Conservation (phyloP, 164 flowering plant genomes). For the Berberis vulgaris region DNA sequence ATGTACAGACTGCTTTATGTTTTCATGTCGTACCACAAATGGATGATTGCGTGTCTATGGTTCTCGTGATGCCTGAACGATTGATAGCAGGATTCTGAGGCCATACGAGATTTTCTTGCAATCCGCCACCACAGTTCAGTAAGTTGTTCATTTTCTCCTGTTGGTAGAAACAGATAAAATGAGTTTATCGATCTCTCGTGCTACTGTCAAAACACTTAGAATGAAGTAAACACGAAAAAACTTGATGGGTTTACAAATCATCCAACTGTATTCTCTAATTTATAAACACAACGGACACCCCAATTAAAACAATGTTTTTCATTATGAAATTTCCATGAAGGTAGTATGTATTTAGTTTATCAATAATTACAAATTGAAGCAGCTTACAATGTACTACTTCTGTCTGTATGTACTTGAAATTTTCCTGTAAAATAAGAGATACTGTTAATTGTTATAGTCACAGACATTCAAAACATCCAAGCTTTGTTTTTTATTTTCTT, state of each 20-base stretch:
- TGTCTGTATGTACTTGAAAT: too few relatives aligned
- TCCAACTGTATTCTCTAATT: background rate
- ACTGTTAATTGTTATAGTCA: too few relatives aligned
- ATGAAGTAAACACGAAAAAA: too few relatives aligned
- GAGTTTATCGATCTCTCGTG: background rate
- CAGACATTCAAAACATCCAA: too few relatives aligned
- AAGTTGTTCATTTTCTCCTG: conserved; percentile 31
- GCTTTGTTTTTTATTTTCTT: too few relatives aligned
- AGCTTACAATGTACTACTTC: too few relatives aligned
- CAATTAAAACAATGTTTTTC: too few relatives aligned
- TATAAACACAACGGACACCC: too few relatives aligned
- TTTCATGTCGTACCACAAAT: conserved; percentile 38
- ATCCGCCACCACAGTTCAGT: conserved; percentile 17
- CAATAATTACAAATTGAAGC: too few relatives aligned
- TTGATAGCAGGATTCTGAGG: conserved; percentile 22
- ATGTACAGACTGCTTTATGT: background rate
- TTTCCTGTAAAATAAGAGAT: too few relatives aligned
- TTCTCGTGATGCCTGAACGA: conserved; percentile 23
- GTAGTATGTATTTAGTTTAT: too few relatives aligned
- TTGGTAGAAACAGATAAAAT: background rate
- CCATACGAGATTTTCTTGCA: conserved; percentile 20
- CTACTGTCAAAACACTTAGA: background rate
- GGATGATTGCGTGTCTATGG: conserved; percentile 60
- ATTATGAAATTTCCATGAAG: too few relatives aligned
- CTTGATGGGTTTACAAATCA: background rate